phyloP scores from a whole-genome alignment of 2,329 filamentous ascomycete genomes.

The Myriosclerotinia curreyana region DNA sequence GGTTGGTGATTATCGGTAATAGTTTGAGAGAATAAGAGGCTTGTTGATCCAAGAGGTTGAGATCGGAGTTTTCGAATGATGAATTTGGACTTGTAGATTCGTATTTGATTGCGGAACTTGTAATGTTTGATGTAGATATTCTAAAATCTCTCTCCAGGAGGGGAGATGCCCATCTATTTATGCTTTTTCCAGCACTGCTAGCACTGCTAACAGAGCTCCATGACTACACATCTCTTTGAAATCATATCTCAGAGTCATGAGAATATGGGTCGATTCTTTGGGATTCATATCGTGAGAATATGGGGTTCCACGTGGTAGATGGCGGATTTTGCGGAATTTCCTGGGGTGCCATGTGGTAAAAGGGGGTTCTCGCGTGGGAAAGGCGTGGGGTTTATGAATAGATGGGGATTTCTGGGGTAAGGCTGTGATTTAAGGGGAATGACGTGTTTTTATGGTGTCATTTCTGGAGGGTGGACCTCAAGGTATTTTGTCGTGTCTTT shows the following conservation, averaged over 20 bases:
- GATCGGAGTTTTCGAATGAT: too few relatives aligned
- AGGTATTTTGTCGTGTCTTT: fast-evolving
- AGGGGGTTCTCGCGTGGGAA: not conserved
- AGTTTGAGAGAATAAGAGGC: too few relatives aligned
- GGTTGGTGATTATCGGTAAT: too few relatives aligned
- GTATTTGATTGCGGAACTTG: too few relatives aligned
- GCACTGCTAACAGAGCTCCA: not conserved
- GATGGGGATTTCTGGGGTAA: not conserved
- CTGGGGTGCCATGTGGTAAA: not conserved
- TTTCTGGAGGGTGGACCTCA: not conserved
- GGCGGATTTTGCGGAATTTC: not conserved
- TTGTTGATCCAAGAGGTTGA: too few relatives aligned
- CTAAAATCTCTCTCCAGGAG: not conserved
- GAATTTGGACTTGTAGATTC: too few relatives aligned
- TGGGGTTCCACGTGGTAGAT: not conserved
- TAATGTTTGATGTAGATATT: not conserved
- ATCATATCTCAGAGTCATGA: not conserved
- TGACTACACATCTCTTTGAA: not conserved
- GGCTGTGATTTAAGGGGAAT: not conserved
- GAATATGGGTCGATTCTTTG: not conserved
- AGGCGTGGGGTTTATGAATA: not conserved
- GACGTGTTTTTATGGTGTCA: not conserved
- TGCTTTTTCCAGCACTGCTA: not conserved
- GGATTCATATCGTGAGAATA: not conserved
- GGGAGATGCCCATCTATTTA: not conserved